Evolutionary conservation across 441 rosid genomes (phyloP).

Genomic region (Rhodomyrtus psidioides): DNA sequence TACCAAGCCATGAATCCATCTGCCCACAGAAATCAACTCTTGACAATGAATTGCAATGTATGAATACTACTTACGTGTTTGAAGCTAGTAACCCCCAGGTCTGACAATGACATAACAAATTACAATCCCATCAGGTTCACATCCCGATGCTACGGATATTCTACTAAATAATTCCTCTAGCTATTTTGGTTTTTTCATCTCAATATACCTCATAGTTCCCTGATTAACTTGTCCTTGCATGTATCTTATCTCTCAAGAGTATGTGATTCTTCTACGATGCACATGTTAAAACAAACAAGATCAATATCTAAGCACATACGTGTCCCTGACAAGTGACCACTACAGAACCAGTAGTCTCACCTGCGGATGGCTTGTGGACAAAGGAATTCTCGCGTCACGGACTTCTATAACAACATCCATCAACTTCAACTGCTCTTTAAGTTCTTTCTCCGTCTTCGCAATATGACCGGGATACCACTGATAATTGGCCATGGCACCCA

Average conservation of each 20-base stretch:
- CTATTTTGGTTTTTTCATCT: neutral
- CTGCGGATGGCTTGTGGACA: constrained; percentile 85
- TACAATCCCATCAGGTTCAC: neutral
- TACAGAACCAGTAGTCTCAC: constrained; percentile 13
- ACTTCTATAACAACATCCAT: constrained; percentile 98
- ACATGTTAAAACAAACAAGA: neutral
- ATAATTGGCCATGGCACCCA: constrained; percentile 1
- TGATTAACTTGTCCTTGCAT: neutral
- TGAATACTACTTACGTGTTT: neutral
- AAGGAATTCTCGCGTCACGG: constrained; percentile 86
- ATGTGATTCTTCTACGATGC: neutral
- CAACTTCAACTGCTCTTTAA: constrained; percentile 81
- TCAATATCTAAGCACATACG: neutral
- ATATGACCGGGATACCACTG: constrained; percentile 99
- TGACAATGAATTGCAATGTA: neutral
- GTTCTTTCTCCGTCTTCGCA: constrained; percentile 83
- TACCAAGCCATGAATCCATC: constrained; percentile 95
- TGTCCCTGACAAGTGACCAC: neutral
- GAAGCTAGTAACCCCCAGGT: neutral
- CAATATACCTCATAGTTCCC: neutral
- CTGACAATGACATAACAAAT: neutral
- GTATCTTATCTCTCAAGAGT: neutral
- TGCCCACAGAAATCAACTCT: constrained; percentile 14
- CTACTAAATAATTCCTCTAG: neutral
- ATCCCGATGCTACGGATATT: neutral